These are phyloP conservation scores for Huntiella omanensis DNA, from an alignment of 2,329 filamentous ascomycete species.

Conservation along the genomic window DNA sequence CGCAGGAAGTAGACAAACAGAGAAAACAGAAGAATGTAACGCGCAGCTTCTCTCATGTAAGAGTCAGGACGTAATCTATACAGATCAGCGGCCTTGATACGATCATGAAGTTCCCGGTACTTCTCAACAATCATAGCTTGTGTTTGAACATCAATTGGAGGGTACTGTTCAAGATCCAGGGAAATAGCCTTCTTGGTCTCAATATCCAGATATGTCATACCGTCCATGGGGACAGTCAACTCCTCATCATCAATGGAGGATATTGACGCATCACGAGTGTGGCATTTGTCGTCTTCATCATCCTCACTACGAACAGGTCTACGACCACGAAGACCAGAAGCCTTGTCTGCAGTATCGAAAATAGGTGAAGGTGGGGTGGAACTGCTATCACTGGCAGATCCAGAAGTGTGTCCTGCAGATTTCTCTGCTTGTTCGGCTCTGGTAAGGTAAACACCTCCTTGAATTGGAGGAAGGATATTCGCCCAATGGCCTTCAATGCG, in stretches of 20 bases:
- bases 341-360: constrained; percentile 23
- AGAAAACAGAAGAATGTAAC: constrained; percentile 48
- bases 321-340: constrained; percentile 7
- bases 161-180: constrained; percentile 62
- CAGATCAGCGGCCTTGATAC: constrained; percentile 54
- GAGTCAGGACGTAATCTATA: constrained; percentile 70
- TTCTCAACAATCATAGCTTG: constrained; percentile 62
- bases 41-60: constrained; percentile 54
- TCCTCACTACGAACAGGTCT: constrained; percentile 2
- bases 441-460: constrained; percentile 55
- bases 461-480: constrained; percentile 82
- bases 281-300: neutral
- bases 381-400: constrained; percentile 29
- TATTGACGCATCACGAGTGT: constrained; percentile 1
- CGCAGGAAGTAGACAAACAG: constrained; percentile 43
- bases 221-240: constrained; percentile 24
- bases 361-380: constrained; percentile 34
- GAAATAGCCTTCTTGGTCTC: constrained; percentile 57
- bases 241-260: constrained; percentile 23
- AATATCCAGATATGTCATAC: constrained; percentile 49
- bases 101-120: constrained; percentile 60
- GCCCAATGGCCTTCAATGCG: constrained; percentile 62
- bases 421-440: constrained; percentile 5
- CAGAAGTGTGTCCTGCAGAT: neutral
- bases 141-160: constrained; percentile 50